Evolutionary conservation across 2,329 filamentous ascomycete species (phyloP).

Genomic region (Coniella vitis): DNA sequence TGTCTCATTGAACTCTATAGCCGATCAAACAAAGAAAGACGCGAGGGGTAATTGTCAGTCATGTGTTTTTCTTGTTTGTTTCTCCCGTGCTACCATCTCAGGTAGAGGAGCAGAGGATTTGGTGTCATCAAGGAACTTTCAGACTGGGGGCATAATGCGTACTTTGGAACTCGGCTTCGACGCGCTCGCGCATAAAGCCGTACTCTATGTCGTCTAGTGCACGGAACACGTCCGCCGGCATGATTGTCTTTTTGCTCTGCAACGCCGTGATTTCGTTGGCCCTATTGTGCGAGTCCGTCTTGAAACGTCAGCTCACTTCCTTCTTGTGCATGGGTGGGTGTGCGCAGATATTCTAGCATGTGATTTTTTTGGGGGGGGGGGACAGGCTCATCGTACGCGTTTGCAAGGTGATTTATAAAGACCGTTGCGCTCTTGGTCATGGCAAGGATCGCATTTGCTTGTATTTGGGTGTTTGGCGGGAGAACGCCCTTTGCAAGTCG

Average conservation of each 20-base stretch:
- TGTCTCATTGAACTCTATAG: conserved; percentile 61
- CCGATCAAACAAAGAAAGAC: background rate
- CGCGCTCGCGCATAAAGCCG: conserved; percentile 57
- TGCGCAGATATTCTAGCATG: too few relatives aligned
- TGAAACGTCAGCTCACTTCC: conserved; percentile 1
- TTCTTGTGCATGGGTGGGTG: too few relatives aligned
- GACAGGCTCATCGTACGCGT: conserved; percentile 53
- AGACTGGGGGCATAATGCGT: too few relatives aligned
- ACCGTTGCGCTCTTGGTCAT: conserved; percentile 77
- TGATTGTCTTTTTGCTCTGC: conserved; percentile 71
- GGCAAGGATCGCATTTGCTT: conserved; percentile 73
- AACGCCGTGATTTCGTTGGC: conserved; percentile 64
- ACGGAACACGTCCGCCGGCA: conserved; percentile 67
- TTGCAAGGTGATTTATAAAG: conserved; percentile 74
- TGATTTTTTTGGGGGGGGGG: background rate
- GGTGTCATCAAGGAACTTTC: too few relatives aligned
- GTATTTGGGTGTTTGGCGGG: conserved; percentile 74
- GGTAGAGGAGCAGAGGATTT: background rate
- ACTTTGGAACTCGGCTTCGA: conserved; percentile 75
- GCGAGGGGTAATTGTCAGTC: too few relatives aligned
- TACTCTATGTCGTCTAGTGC: conserved; percentile 74
- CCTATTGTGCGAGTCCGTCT: conserved; percentile 33
- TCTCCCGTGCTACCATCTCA: background rate
- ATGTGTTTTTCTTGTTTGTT: conserved; percentile 1
- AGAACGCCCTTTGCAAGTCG: conserved; percentile 73